These are phyloP conservation scores for Colletotrichum incanum DNA, from an alignment of 2,329 filamentous ascomycete genomes.

Conservation along the genomic window DNA sequence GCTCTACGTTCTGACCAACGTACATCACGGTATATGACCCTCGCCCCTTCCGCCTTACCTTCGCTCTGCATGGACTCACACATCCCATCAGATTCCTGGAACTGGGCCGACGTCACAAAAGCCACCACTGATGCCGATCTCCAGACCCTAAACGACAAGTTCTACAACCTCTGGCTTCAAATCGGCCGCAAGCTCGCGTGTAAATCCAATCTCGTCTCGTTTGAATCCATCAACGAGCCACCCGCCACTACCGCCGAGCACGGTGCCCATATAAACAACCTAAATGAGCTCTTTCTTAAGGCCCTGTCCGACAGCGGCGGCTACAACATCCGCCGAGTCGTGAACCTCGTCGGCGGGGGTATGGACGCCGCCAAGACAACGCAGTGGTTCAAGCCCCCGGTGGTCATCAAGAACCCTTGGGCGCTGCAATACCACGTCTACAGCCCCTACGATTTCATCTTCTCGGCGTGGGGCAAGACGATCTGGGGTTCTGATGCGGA, in stretches of 20 bases:
- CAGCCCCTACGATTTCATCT: slow-evolving; percentile 67
- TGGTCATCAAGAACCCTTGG: slow-evolving; percentile 69
- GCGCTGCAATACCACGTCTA: slow-evolving; percentile 76
- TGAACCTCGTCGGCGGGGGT: slow-evolving; percentile 67
- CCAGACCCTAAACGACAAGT: slow-evolving; percentile 69
- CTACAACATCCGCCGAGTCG: slow-evolving; percentile 68
- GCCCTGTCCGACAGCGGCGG: slow-evolving; percentile 69
- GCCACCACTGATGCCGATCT: slow-evolving; percentile 59
- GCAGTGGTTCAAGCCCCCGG: slow-evolving; percentile 67
- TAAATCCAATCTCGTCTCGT: slow-evolving; percentile 68
- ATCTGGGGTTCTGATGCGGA: slow-evolving; percentile 72
- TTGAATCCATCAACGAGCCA: slow-evolving; percentile 74
- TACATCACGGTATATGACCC: slow-evolving; percentile 63
- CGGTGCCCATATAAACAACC: slow-evolving; percentile 65
- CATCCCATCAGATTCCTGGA: slow-evolving; percentile 63
- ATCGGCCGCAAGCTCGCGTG: slow-evolving; percentile 69
- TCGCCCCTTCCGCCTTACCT: background rate
- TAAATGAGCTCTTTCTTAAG: slow-evolving; percentile 71
- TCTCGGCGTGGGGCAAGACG: slow-evolving; percentile 71
- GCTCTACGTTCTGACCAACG: slow-evolving; percentile 70
- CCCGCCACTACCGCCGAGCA: slow-evolving; percentile 66
- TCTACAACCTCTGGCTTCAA: slow-evolving; percentile 71
- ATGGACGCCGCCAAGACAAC: slow-evolving; percentile 66
- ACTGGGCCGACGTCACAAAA: slow-evolving; percentile 68
- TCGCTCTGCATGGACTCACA: background rate